Base-by-base conservation (phyloP, 176 grass and related monocot species). In the Oryza coarctata region DNA sequence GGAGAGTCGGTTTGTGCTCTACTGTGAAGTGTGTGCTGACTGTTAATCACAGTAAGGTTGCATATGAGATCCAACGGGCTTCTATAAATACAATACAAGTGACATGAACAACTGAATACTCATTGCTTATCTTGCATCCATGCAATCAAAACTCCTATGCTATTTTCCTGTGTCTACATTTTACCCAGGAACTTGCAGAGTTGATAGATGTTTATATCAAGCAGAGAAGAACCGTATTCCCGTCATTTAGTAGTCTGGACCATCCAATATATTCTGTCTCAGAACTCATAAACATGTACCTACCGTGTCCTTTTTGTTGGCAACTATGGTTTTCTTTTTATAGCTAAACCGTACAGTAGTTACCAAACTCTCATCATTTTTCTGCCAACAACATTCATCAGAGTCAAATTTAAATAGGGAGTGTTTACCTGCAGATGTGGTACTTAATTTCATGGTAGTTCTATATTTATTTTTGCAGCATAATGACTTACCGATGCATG, bases 241-340 rank as follows among this genome's bases (percentile, higher is more conserved):
- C 20, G 44, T 47, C 80, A 82, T 73, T n/a, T 63, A 63, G 18
- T 82, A 65, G 80, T 11, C 39, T 74, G 70, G 70, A 65, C 39
- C 70, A 65, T 65, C 38, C 44, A 55, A 43, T 30, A 82, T 50
- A 82, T 82, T 57, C 27, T 74, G 22, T 47, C 58, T 28, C 40
- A 74, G 28, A 49, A 74, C 58, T 64, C 57, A 34, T 73, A 65
- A 82, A 73, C 68, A 33, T 82, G 13, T 47, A 82, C 80, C 57
- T 82, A 64, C 35, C 30, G 12, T 47, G 69, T 47, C 69, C 20
- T 47, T 82, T 64, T 47, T 38, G 9, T 65, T 50, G 22, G 5
- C 28, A 50, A 20, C 22, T 50, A 52, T 33, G 55, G 2, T n/a
- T 74, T 49, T 58, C 23, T 80, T 55, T 69, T 36, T 36, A 43